A percentile compares a stretch with the other conserved stretches of the same genome.
phyloP scores from a whole-genome alignment of 768 basidiomycete species.

The Boletus vinaceobasis region DNA sequence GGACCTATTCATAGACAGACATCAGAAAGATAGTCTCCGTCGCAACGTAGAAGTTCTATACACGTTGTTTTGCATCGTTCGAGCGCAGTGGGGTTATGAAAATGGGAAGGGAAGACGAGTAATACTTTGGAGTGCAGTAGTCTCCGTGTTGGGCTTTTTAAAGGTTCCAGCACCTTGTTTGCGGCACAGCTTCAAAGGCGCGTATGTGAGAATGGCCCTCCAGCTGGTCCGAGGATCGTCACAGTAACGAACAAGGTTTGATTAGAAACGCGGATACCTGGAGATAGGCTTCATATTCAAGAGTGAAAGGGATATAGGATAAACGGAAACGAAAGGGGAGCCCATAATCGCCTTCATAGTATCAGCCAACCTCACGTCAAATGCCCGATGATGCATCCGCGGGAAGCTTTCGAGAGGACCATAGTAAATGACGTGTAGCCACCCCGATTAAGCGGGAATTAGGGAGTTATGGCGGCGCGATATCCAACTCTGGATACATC shows the following conservation, averaged over 20 bases:
- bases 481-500: neutral
- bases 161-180: neutral
- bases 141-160: conserved; percentile 5
- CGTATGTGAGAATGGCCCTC: neutral
- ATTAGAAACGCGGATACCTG: neutral
- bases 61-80: conserved; percentile 11
- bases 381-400: neutral
- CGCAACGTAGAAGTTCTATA: neutral
- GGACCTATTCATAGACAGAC: neutral
- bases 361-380: neutral
- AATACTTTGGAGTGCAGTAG: neutral
- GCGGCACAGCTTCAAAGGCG: conserved; percentile 11
- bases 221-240: conserved; percentile 1
- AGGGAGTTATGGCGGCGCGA: neutral
- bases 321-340: neutral
- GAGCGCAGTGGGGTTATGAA: neutral
- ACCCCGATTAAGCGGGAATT: neutral
- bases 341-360: neutral
- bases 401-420: neutral
- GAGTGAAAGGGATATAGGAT: neutral
- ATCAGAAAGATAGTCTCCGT: neutral
- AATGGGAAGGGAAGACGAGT: neutral
- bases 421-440: too few species aligned
- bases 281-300: neutral
- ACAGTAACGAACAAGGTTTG: neutral